Conservation (phyloP, 2,329 filamentous ascomycete species). For the Colletotrichum scovillei region DNA sequence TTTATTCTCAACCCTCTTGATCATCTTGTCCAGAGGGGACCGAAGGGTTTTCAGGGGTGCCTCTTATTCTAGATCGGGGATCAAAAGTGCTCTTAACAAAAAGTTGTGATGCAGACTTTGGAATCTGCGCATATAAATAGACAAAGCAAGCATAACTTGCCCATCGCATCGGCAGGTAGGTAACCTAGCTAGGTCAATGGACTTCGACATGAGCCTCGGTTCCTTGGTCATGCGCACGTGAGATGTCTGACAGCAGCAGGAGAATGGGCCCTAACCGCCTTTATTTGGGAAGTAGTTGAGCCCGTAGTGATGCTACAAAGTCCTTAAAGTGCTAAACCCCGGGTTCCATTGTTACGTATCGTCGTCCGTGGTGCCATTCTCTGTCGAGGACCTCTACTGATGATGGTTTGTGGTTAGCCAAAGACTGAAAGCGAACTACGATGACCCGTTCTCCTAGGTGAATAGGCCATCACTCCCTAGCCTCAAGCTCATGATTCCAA, state of each 20-base stretch:
- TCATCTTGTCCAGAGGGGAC: background rate
- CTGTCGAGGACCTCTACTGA: too few species aligned
- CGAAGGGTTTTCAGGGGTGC: background rate
- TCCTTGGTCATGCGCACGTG: background rate
- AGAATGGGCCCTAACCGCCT: background rate
- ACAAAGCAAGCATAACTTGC: background rate
- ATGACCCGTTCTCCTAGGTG: too few species aligned
- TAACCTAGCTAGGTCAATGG: background rate
- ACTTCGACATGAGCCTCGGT: background rate
- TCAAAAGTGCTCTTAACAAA: background rate
- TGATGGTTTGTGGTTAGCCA: too few species aligned
- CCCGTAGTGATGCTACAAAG: too few species aligned
- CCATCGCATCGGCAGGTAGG: background rate
- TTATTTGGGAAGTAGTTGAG: too few species aligned
- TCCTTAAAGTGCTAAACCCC: too few species aligned
- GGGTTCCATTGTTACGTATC: too few species aligned
- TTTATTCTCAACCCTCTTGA: background rate
- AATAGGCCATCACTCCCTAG: too few species aligned
- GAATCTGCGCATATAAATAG: constrained; percentile 2
- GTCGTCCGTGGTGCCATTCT: too few species aligned
- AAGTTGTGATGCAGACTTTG: constrained; percentile 1
- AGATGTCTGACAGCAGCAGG: background rate
- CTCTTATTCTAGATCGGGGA: background rate
- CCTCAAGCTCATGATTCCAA: too few species aligned
- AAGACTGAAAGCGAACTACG: too few species aligned